Evolutionary conservation across 2,329 filamentous ascomycete genomes (phyloP), one percentile per base, ranked within the genome.

Genomic region (Graphilbum fragrans): DNA sequence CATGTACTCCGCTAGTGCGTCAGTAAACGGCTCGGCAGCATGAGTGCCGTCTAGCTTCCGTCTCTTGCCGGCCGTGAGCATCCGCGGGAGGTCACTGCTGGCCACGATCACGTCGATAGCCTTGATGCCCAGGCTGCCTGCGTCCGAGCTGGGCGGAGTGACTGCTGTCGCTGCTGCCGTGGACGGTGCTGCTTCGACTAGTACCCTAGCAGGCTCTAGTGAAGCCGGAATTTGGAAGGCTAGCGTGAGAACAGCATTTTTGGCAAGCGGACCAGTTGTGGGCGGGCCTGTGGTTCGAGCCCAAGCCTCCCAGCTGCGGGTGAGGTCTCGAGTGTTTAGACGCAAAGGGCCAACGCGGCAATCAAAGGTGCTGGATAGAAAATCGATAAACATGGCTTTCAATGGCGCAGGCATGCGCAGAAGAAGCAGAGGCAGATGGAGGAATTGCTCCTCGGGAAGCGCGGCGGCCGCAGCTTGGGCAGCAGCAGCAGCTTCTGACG

Each of bases 381-480:
- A 78, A 19, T 67, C 63, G n/a, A 61, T 45, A 1, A 77, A 49
- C 18, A 70, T 57, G 2, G 57, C 44, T 48, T 72, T 73, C 1
- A 77, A 57, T 2, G 70, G 56, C 4, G 65, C 57, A 0, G 74
- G 73, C 69, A 77, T 75, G 20, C 72, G 64, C 23, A 75, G 54
- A 1, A 78, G 56, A 3, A 77, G 58, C 0, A 77, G 57, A 0
- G 73, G 72, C 0, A 77, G 58, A 23, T 62, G 53, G 4, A 70
- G 27, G 41, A 76, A 76, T 1, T 53, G 51, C 3, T 35, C 38
- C 2, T 49, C 29, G 25, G 55, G 35, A 5, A 18, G 31, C 14
- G 37, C 7, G 16, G 37, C 20, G 4, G 50, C 38, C 0, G 72
- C 19, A 5, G 73, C 69, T 77, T 75, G 19, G 72, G 64, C 25